Base-by-base conservation (phyloP, 1,284 basidiomycete genomes). In the Veloporphyrellus conicus region DNA sequence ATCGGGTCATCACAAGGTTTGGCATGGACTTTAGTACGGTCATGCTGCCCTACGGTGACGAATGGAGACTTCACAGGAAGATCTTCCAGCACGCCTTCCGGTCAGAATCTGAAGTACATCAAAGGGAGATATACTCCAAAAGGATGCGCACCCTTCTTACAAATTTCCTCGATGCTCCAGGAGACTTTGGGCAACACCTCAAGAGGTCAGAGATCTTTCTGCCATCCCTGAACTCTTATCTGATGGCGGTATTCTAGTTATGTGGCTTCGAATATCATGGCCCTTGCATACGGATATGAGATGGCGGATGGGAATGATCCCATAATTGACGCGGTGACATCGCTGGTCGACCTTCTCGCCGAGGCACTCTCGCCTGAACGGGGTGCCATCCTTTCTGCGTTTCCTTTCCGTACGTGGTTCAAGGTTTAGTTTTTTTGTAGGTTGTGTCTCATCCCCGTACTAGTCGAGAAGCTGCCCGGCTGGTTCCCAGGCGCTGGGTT, bases 401-500 rank as follows among this genome's bases (percentile, higher is more conserved):
- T 65, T 18, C 57, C 61, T 1, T 52, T 62, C 20, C 50, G 61
- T 62, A 48, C 7, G 61, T 62, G 27, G 12, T 31, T 31, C 4
- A 7, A 12, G 10, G 4, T 38, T 15, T 16, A 0, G 5, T 12
- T 8, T n/a, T 8, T n/a, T 27, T 31, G 29, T 25, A 22, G 10
- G 19, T 28, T 19, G 3, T 34, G 4, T 25, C 14, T 54, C 18
- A 47, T 22, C 37, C 15, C 14, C 0, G 7, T 10, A 15, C 25
- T 47, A 76, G 74, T 76, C 27, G 60, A 65, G 28, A 69, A 62
- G 37, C 37, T 76, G 2, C 74, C 74, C 0, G 48, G 50, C 1
- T 75, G 74, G 73, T 62, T 75, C 25, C 72, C 73, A 5, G 68
- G 69, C 10, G 64, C 68, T 15, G 58, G 46, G 1, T 71, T 74